These are phyloP conservation scores for Amylostereum areolatum DNA, from an alignment of 1,284 basidiomycete species.

Conservation along the genomic window DNA sequence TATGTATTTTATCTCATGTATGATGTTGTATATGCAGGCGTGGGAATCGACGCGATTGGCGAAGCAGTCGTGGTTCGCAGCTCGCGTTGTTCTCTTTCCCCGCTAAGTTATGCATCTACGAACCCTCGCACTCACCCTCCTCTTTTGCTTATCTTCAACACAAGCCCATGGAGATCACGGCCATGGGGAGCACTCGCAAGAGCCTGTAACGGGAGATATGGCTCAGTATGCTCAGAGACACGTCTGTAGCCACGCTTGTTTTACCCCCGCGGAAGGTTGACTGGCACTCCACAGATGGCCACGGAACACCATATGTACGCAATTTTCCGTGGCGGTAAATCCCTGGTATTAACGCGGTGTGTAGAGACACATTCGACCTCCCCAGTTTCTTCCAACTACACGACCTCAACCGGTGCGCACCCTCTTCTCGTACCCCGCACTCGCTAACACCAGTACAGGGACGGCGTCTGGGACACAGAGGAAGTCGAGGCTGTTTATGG, in stretches of 20 bases:
- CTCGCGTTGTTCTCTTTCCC: background rate
- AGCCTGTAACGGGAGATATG: constrained; percentile 3
- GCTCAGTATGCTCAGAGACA: constrained; percentile 59
- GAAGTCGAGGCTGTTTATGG: constrained; percentile 93
- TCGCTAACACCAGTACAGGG: constrained; percentile 29
- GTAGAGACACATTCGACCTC: constrained; percentile 73
- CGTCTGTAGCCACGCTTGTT: constrained; percentile 34
- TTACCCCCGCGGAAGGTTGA: constrained; percentile 3
- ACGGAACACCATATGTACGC: constrained; percentile 79
- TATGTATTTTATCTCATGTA: too few relatives aligned
- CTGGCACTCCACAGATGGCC: constrained; percentile 56
- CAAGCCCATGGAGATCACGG: constrained; percentile 41
- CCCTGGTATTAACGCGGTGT: constrained; percentile 3
- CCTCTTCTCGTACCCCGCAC: constrained; percentile 1
- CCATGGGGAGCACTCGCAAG: constrained; percentile 10
- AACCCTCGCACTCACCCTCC: constrained; percentile 6
- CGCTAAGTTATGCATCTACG: constrained; percentile 10
- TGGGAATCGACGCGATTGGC: background rate
- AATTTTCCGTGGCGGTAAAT: background rate
- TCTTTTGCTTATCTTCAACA: constrained; percentile 11
- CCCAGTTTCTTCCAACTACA: constrained; percentile 85
- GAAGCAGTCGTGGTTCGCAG: background rate
- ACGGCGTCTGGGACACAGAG: constrained; percentile 70
- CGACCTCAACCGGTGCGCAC: constrained; percentile 75
- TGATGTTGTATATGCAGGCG: background rate